Conservation (phyloP, 106 monocot species). For the Posidonia australis region DNA sequence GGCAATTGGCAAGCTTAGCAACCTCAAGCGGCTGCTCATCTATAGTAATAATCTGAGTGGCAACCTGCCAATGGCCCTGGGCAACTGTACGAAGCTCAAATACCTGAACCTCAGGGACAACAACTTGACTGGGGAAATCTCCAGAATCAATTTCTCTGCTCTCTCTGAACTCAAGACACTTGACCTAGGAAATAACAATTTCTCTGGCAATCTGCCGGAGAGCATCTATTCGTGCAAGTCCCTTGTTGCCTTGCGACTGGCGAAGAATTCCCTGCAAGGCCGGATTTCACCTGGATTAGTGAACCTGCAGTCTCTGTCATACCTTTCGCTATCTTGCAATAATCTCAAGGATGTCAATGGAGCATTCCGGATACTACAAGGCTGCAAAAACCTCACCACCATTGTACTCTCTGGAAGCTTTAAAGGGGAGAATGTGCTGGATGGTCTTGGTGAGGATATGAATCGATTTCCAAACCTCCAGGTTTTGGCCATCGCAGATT, state of each 20-base stretch:
- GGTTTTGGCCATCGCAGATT: constrained; percentile 13
- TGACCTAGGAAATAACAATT: constrained; percentile 25
- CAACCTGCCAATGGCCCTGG: constrained; percentile 12
- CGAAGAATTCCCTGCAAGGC: constrained; percentile 18
- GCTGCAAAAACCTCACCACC: constrained; percentile 21
- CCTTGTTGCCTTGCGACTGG: constrained; percentile 26
- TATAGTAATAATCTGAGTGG: constrained; percentile 17
- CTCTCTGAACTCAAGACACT: constrained; percentile 18
- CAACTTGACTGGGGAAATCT: constrained; percentile 8
- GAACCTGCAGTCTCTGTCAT: constrained; percentile 14
- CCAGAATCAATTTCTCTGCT: constrained; percentile 7
- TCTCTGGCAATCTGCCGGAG: constrained; percentile 18
- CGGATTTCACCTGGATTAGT: constrained; percentile 8
- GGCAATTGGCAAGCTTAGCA: constrained; percentile 25
- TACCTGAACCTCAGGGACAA: constrained; percentile 9
- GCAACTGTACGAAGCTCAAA: constrained; percentile 12
- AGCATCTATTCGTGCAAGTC: constrained; percentile 32
- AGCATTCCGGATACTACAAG: constrained; percentile 18
- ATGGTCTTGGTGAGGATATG: not conserved
- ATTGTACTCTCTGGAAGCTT: constrained; percentile 21
- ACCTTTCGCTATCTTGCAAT: constrained; percentile 27
- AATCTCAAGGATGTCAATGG: constrained; percentile 10
- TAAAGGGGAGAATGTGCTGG: constrained; percentile 16
- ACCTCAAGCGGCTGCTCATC: constrained; percentile 12
- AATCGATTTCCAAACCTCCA: constrained; percentile 19